Base-by-base conservation (phyloP, 1,284 basidiomycete genomes). In the Porphyrellus sp. region DNA sequence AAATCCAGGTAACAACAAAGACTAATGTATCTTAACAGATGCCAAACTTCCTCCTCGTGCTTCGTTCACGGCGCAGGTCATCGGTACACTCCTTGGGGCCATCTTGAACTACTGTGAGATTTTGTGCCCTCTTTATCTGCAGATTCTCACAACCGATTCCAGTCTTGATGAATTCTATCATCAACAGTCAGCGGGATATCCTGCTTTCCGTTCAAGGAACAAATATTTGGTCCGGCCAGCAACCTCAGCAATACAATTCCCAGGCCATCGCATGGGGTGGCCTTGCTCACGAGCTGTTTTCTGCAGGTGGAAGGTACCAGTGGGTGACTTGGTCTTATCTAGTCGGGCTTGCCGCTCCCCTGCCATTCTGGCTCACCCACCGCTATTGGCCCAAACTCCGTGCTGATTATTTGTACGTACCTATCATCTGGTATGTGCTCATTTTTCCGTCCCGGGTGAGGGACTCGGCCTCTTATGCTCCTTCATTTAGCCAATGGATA, bases 251-350 rank as follows among this genome's bases (percentile, higher is more conserved):
- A 46, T 79, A 77, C 62, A 86, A 89, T 63, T 82, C 78, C 20
- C 77, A 81, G 41, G 83, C 85, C 0, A 73, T 88, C 24, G 78
- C 81, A 63, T 86, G 58, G 85, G 85, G 85, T 70, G 82, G 81
- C 3, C 74, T 88, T 4, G 77, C 80, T 23, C 76, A 79, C 52
- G 59, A 79, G 49, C 65, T 87, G 18, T 87, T 84, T 59, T 73
- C 81, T 1, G 68, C 70, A 6, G 70, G 75, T n/a, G 73, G 74
- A 27, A 73, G 78, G 37, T 85, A 83, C 60, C 74, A 83, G 52
- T 78, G 80, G 69, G 76, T 86, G 9, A 76, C 81, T 0, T 76
- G 75, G 69, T 72, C 76, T 1, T 73, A 83, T 49, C 55, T 85
- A n/a, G 65, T 85, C 35, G 83, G 84, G 8, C 72, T 82, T 35